These are phyloP conservation scores for Phytophthora nicotianae DNA, from an alignment of 352 stramenopile species.

Conservation along the genomic window DNA sequence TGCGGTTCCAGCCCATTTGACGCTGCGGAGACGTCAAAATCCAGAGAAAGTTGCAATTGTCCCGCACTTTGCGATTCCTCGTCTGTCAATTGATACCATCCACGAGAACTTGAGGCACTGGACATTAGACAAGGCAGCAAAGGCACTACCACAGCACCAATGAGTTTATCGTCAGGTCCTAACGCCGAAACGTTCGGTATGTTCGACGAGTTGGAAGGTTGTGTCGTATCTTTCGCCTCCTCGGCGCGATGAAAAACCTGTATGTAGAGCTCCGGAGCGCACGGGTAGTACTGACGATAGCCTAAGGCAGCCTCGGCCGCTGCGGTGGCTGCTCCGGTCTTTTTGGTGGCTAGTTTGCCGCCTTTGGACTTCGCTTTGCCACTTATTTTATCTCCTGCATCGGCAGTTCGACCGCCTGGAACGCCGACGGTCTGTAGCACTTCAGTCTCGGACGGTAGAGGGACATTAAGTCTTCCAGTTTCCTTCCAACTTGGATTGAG, in stretches of 20 bases:
- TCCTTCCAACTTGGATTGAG: slow-evolving; percentile 77
- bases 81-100: slow-evolving; percentile 61
- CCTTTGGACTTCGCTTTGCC: slow-evolving; percentile 18
- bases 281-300: slow-evolving; percentile 54
- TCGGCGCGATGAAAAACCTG: slow-evolving; percentile 65
- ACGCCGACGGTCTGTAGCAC: slow-evolving; percentile 50
- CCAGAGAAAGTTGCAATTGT: slow-evolving; percentile 63
- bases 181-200: slow-evolving; percentile 18
- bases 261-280: slow-evolving; percentile 59
- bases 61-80: slow-evolving; percentile 58
- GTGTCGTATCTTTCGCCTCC: slow-evolving; percentile 17
- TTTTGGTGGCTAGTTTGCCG: slow-evolving; percentile 11
- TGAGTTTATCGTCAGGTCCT: slow-evolving; percentile 52
- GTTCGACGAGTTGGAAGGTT: slow-evolving; percentile 9
- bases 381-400: slow-evolving; percentile 12
- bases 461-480: slow-evolving; percentile 51
- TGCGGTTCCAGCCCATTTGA: slow-evolving; percentile 46
- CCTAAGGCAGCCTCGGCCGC: slow-evolving; percentile 24
- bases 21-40: slow-evolving; percentile 53
- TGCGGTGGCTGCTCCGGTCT: slow-evolving; percentile 26
- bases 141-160: slow-evolving; percentile 61
- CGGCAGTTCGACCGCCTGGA: slow-evolving; percentile 26
- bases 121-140: slow-evolving; percentile 69
- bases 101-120: slow-evolving; percentile 52
- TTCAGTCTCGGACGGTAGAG: slow-evolving; percentile 63